Base-by-base conservation (phyloP, 139 green algal genomes). In the Ettlia oleoabundans region DNA sequence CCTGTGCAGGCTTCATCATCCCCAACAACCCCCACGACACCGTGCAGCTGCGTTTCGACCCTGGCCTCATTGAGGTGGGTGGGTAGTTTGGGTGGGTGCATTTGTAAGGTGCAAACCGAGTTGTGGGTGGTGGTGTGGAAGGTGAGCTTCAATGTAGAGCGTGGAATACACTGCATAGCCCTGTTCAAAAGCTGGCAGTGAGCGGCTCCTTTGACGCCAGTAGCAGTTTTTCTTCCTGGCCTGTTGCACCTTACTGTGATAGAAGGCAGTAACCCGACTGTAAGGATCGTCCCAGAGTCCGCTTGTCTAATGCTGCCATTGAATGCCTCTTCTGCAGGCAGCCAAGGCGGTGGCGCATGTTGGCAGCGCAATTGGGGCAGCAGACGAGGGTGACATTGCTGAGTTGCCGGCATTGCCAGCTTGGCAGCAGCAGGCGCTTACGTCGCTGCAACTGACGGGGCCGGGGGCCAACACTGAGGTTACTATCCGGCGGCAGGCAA, bases 31-130 rank as follows among this genome's bases (percentile, higher is more conserved):
- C 90, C 0, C 79, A 94, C 62, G 95, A 98, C 82, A 69, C 75
- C 15, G 90, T 98, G 26, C 82, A 92, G 68, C 87, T 98, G 32
- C 79, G 84, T 58, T 98, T 96, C 53, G 90, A 95, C 51, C 52
- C 85, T 0, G 78, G 86, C 2, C 38, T 96, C 33, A 61, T 97
- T 2, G 85, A 95, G 82, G 86, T 84, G 51, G 26, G 83, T 21
- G 33, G 41, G 26, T 28, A 28, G 2, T 71, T 30, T 15, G 37
- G 24, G 2, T 40, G n/a, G 63, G 63, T 58, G 47, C 15, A 58
- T 15, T 58, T 15, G 10, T 24, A 10, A 24, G 13, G 15, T 58
- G 15, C 15, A 10, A 58, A 15, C 47, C 15, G 47, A 58, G n/a
- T n/a, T n/a, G n/a, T n/a, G n/a, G n/a, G n/a, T n/a, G n/a, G n/a